These are phyloP conservation scores for Ophiostoma montium DNA, from an alignment of 2,329 filamentous ascomycete genomes.

Conservation along the genomic window DNA sequence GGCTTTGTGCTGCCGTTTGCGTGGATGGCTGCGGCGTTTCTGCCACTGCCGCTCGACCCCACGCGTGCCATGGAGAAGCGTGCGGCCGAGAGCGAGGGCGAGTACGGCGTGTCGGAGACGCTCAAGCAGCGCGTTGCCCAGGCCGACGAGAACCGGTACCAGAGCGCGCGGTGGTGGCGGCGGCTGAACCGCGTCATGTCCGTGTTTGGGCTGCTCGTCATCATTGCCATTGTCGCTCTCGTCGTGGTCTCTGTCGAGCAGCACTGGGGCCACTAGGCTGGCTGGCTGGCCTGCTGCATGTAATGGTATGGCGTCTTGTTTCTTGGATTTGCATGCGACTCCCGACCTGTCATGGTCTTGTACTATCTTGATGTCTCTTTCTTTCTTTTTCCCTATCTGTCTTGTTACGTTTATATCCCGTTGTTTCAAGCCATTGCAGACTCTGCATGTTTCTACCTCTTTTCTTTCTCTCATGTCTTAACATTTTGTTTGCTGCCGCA, in stretches of 20 bases:
- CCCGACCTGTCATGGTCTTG: too few relatives aligned
- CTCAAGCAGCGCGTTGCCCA: conserved; percentile 21
- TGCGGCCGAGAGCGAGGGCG: conserved; percentile 23
- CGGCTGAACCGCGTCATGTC: conserved; percentile 45
- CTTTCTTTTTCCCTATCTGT: neutral
- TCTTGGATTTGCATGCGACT: neutral
- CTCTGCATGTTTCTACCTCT: neutral
- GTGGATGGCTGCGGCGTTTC: conserved; percentile 66
- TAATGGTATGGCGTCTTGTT: neutral
- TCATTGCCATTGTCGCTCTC: conserved; percentile 38
- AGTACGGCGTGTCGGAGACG: conserved; percentile 24
- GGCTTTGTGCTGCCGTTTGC: conserved; percentile 68
- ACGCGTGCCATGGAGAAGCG: conserved; percentile 36
- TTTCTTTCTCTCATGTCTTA: neutral
- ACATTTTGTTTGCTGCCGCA: neutral
- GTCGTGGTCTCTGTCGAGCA: conserved; percentile 37
- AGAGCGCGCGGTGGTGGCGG: conserved; percentile 45
- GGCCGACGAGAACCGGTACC: conserved; percentile 31
- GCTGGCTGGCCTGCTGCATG: neutral
- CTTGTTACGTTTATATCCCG: neutral
- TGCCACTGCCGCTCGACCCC: conserved; percentile 53
- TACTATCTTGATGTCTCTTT: neutral
- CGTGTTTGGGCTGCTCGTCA: conserved; percentile 37
- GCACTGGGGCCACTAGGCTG: conserved; percentile 25
- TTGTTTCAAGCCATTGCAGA: neutral